Base-by-base conservation (phyloP, 2,329 filamentous ascomycete species). In the Ophidiomyces ophidiicola region DNA sequence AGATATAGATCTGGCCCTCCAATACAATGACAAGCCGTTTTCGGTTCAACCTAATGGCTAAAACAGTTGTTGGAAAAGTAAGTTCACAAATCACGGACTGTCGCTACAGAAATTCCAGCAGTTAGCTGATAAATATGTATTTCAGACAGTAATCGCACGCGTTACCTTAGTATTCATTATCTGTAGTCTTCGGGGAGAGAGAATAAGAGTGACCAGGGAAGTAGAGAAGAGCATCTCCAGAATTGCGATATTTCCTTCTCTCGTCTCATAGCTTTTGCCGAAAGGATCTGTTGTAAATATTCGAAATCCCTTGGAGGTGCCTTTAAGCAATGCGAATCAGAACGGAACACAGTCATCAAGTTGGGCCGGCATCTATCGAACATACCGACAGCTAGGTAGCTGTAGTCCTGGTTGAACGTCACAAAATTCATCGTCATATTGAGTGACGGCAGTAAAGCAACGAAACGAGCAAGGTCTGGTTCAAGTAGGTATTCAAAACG, bases 171-270 rank as follows among this genome's bases (percentile, higher is more conserved):
- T 98, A 60, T 98, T 98, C 55, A 93, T 87, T 54, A 98, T 96
- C 50, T 93, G 84, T 39, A 98, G 70, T 44, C 93, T 82, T 41
- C 90, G 75, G 4, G 90, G 90, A 14, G 90, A 94, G 29, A 94
- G 70, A 46, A 94, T 87, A 39, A 96, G 72, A 38, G 90, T 90
- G 42, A 98, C 88, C 24, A 98, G 75, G 2, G 90, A 96, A 21
- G 90, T 96, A 21, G 88, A 94, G 63, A 98, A 98, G 48, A 98
- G 77, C 87, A 96, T 96, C 67, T 98, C 90, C 53, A 96, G 80
- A 48, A 94, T 86, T 32, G 86, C 82, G 39, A 98, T 88, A 60
- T 96, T 93, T 44, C 84, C 85, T 57, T 96, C 86, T 58, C 88
- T 83, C 55, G 84, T 90, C 58, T 87, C 88, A 62, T 90, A 94